These are phyloP conservation scores for Wickerhamomyces mucosus DNA, from an alignment of 805 yeast species.

Conservation along the genomic window DNA sequence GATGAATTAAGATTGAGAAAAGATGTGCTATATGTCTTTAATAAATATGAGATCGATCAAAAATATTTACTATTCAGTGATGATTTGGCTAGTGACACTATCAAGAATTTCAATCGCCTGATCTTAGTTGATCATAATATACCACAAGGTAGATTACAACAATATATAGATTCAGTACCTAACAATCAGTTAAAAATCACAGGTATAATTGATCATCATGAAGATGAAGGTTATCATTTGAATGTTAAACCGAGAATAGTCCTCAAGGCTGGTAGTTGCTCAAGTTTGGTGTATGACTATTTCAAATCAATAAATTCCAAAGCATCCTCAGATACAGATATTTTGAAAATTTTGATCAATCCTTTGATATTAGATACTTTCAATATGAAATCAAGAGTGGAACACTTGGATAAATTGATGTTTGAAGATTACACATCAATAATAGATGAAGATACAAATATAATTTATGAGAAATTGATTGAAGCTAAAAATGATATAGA, in stretches of 20 bases:
- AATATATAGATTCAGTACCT: slow-evolving; percentile 9
- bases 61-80: slow-evolving; percentile 54
- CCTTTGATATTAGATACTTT: slow-evolving; percentile 75
- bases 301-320: slow-evolving; percentile 30
- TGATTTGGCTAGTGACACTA: slow-evolving; percentile 35
- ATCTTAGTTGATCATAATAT: slow-evolving; percentile 79
- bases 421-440: slow-evolving; percentile 25
- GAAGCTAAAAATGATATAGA: slow-evolving; percentile 51
- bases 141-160: slow-evolving; percentile 45
- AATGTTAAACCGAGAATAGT: slow-evolving; percentile 57
- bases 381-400: slow-evolving; percentile 55
- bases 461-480: slow-evolving; percentile 26
- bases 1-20: slow-evolving; percentile 59
- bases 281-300: slow-evolving; percentile 59
- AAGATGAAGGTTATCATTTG: slow-evolving; percentile 44
- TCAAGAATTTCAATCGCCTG: slow-evolving; percentile 26
- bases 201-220: slow-evolving; percentile 84
- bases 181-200: slow-evolving; percentile 24
- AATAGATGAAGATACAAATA: neutral
- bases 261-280: slow-evolving; percentile 64
- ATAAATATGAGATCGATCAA: slow-evolving; percentile 33
- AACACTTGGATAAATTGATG: slow-evolving; percentile 43
- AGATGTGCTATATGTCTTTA: slow-evolving; percentile 54
- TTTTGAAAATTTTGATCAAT: slow-evolving; percentile 38
- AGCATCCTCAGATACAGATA: slow-evolving; percentile 14